These are phyloP conservation scores for Candida insectorum DNA, from an alignment of 805 yeast genomes.

Conservation along the genomic window DNA sequence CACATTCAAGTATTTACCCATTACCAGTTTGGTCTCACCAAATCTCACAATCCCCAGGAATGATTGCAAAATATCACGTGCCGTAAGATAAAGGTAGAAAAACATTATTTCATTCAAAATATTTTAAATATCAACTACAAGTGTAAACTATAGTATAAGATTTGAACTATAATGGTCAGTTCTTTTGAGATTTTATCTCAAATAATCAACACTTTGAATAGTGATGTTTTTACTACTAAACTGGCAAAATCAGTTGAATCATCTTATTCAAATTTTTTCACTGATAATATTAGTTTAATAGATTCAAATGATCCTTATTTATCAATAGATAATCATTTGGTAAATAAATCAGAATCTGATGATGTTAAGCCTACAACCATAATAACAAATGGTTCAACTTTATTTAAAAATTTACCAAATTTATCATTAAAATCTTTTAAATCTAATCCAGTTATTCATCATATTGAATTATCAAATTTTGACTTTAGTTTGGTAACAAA, in stretches of 20 bases:
- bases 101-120: not conserved
- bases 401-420: conserved; percentile 60
- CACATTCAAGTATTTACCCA: not conserved
- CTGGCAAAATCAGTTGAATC: conserved; percentile 43
- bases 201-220: conserved; percentile 23
- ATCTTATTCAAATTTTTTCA: conserved; percentile 22
- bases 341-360: conserved; percentile 2
- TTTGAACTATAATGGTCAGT: conserved; percentile 2
- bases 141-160: not conserved
- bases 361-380: conserved; percentile 28
- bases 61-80: conserved; percentile 12
- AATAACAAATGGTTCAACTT: conserved; percentile 48
- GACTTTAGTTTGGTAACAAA: conserved; percentile 73
- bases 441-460: conserved; percentile 50
- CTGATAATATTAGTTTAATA: conserved; percentile 26
- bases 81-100: conserved; percentile 7
- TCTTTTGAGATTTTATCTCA: conserved; percentile 21
- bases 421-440: conserved; percentile 40
- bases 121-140: not conserved
- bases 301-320: conserved; percentile 54
- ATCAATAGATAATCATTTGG: conserved; percentile 33
- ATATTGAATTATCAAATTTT: conserved; percentile 52
- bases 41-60: not conserved
- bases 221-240: conserved; percentile 42
- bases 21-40: conserved; percentile 1